These are phyloP conservation scores for Mycena floridula DNA, from an alignment of 768 basidiomycete species.

Conservation along the genomic window DNA sequence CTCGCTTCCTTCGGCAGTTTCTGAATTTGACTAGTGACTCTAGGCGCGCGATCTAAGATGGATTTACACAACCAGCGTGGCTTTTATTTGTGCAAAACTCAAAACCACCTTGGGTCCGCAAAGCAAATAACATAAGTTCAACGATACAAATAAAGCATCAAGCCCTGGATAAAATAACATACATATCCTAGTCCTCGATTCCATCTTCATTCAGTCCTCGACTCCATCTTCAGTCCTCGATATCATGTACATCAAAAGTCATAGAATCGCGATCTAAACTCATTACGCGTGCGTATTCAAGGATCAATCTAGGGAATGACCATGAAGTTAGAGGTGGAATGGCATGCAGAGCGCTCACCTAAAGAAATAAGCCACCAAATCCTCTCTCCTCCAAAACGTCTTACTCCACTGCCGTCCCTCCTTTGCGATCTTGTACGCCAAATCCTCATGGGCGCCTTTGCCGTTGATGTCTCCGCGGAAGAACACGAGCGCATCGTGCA, in stretches of 20 bases:
- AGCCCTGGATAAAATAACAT: no score
- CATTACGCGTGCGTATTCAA: constrained; percentile 52
- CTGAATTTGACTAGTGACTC: no score
- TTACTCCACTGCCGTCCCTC: constrained; percentile 40
- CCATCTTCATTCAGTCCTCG: no score
- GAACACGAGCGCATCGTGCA: constrained; percentile 64
- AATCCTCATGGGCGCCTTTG: constrained; percentile 58
- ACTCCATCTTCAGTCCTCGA: no score
- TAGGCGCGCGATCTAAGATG: no score
- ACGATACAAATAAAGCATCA: no score
- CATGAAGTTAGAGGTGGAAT: constrained; percentile 46
- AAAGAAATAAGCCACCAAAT: constrained; percentile 49
- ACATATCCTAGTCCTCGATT: no score
- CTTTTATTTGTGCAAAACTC: no score
- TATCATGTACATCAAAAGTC: background rate
- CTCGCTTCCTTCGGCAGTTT: no score
- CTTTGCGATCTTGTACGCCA: constrained; percentile 55
- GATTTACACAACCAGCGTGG: no score
- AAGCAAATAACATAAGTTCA: no score
- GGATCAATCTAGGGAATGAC: constrained; percentile 43
- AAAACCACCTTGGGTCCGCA: no score
- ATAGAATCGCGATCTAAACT: constrained; percentile 31
- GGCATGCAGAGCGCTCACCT: constrained; percentile 55
- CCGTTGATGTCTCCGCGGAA: constrained; percentile 57
- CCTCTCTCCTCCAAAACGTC: constrained; percentile 60